A percentile compares a stretch with the other conserved stretches of the same genome.
Evolutionary conservation across 495 filamentous ascomycete genomes (phyloP).

Genomic region (Daldinia loculata): DNA sequence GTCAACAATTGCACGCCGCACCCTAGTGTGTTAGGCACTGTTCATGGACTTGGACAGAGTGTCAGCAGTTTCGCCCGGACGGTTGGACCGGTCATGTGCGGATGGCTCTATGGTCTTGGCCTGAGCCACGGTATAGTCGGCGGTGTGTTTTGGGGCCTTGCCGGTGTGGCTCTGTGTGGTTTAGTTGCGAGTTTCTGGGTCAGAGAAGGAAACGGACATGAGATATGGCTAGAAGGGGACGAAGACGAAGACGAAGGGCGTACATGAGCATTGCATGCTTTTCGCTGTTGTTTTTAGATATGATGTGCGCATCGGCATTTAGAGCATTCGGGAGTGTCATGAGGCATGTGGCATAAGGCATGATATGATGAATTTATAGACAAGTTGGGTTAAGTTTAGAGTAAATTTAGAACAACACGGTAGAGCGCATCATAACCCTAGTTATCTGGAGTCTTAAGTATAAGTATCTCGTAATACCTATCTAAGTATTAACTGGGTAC

Average conservation of each 20-base stretch:
- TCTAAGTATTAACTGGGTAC: no score
- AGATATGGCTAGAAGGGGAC: conserved; percentile 73
- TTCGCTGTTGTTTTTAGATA: background rate
- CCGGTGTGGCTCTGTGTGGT: conserved; percentile 68
- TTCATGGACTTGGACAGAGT: conserved; percentile 83
- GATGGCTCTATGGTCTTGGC: conserved; percentile 75
- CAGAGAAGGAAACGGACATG: conserved; percentile 76
- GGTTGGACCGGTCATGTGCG: conserved; percentile 75
- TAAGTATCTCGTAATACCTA: no score
- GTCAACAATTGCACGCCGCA: conserved; percentile 87
- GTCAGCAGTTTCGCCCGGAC: conserved; percentile 75
- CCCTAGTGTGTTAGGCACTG: conserved; percentile 79
- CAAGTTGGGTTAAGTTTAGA: background rate
- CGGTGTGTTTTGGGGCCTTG: conserved; percentile 79
- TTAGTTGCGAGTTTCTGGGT: conserved; percentile 71
- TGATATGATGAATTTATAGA: conserved; percentile 17
- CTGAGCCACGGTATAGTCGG: conserved; percentile 75
- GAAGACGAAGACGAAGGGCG: conserved; percentile 56
- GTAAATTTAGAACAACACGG: background rate
- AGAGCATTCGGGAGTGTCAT: no score
- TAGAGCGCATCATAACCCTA: no score
- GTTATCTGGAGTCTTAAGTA: no score
- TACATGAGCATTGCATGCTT: conserved; percentile 6
- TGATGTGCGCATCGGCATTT: no score
- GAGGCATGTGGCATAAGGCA: no score